These are phyloP conservation scores for Erysiphe pulchra DNA, from an alignment of 2,329 filamentous ascomycete species.

Conservation along the genomic window DNA sequence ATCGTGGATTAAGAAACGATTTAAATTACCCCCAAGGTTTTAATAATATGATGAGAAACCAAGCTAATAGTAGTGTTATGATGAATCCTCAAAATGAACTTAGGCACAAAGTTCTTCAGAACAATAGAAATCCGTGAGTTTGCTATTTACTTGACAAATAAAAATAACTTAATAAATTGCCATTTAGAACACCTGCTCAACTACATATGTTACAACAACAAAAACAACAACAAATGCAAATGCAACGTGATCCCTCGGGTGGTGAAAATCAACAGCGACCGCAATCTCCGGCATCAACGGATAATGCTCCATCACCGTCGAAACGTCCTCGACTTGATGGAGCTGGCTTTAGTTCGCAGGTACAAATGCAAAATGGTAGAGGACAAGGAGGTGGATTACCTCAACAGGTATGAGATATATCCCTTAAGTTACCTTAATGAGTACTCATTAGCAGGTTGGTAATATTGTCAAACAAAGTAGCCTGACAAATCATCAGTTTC, in stretches of 20 bases:
- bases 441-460: slow-evolving; percentile 34
- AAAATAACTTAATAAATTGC: background rate
- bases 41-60: slow-evolving; percentile 38
- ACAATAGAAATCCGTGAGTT: slow-evolving; percentile 46
- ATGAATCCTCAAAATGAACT: slow-evolving; percentile 31
- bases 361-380: slow-evolving; percentile 41
- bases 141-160: background rate
- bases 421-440: slow-evolving; percentile 18
- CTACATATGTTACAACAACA: slow-evolving; percentile 42
- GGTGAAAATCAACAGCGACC: slow-evolving; percentile 50
- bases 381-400: slow-evolving; percentile 41
- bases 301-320: slow-evolving; percentile 76
- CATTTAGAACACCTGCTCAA: slow-evolving; percentile 22
- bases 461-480: slow-evolving; percentile 52
- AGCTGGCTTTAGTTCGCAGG: slow-evolving; percentile 41
- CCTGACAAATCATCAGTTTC: slow-evolving; percentile 54
- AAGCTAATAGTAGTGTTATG: slow-evolving; percentile 30
- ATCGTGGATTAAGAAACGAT: slow-evolving; percentile 43
- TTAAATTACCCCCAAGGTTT: slow-evolving; percentile 28
- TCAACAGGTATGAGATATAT: slow-evolving; percentile 35
- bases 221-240: slow-evolving; percentile 50
- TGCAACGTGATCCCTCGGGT: slow-evolving; percentile 74
- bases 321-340: slow-evolving; percentile 70
- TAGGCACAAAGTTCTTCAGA: slow-evolving; percentile 52
- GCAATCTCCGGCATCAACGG: slow-evolving; percentile 56